phyloP scores from a whole-genome alignment of 148 eudicot genomes.

The Euryodendron excelsum region DNA sequence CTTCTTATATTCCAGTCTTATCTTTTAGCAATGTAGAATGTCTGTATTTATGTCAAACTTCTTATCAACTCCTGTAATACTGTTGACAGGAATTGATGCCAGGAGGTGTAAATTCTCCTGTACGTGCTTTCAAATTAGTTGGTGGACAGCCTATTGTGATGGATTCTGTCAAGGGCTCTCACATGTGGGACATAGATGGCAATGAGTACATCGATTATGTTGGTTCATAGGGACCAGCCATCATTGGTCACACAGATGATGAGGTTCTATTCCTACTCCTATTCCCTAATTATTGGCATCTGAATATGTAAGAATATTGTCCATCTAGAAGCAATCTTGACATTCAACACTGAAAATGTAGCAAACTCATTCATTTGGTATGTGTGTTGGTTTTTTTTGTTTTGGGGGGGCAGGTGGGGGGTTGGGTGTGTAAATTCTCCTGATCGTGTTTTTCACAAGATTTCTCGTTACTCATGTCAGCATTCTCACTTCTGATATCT shows the following conservation, averaged over 20 bases:
- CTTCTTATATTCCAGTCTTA: background rate
- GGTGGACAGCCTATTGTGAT: slow-evolving; percentile 89
- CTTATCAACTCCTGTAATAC: background rate
- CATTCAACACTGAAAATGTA: background rate
- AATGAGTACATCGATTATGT: slow-evolving; percentile 95
- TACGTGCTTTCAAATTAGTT: slow-evolving; percentile 95
- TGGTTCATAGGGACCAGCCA: slow-evolving; percentile 96
- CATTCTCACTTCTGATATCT: too few relatives aligned
- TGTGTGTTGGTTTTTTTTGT: too few relatives aligned
- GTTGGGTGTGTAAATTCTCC: too few relatives aligned
- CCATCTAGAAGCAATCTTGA: background rate
- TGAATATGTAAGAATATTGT: background rate
- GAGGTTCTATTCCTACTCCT: slow-evolving; percentile 41
- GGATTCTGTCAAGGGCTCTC: slow-evolving; percentile 86
- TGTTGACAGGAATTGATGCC: slow-evolving; percentile 83
- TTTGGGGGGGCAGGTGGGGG: too few relatives aligned
- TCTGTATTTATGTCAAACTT: background rate
- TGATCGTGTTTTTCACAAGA: background rate
- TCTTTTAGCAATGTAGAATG: background rate
- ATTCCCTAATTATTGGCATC: slow-evolving; percentile 2
- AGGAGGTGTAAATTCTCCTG: slow-evolving; percentile 93
- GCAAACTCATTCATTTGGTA: background rate
- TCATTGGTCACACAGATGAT: slow-evolving; percentile 89
- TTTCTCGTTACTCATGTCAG: too few relatives aligned
- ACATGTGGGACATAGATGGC: slow-evolving; percentile 94